Conservation (phyloP, 1,284 basidiomycete species). For the Boletus calvinii region DNA sequence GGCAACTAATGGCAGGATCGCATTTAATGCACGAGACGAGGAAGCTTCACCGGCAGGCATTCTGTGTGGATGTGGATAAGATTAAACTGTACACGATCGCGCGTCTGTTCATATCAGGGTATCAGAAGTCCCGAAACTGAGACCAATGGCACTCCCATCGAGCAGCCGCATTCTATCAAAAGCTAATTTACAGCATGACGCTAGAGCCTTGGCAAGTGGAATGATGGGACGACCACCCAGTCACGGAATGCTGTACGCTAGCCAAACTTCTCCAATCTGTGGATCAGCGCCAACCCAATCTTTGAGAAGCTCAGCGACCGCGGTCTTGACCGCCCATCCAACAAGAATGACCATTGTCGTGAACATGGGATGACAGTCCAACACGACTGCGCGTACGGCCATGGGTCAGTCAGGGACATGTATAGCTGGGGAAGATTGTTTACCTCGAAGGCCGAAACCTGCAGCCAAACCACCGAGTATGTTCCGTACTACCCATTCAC, state of each 20-base stretch:
- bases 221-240: background rate
- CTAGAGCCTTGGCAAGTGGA: background rate
- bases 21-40: conserved; percentile 65
- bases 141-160: conserved; percentile 12
- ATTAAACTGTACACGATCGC: background rate
- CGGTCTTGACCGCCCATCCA: conserved; percentile 77
- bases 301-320: conserved; percentile 57
- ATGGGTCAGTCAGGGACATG: conserved; percentile 25
- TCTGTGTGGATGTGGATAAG: conserved; percentile 11
- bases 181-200: background rate
- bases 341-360: conserved; percentile 75
- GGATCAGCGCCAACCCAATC: conserved; percentile 61
- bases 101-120: conserved; percentile 12
- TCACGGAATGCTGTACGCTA: conserved; percentile 76
- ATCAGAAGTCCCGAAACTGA: conserved; percentile 18
- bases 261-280: conserved; percentile 57
- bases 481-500: conserved; percentile 83
- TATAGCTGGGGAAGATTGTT: background rate
- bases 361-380: conserved; percentile 73
- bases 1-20: conserved; percentile 72
- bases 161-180: background rate
- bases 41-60: conserved; percentile 39
- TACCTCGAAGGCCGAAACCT: conserved; percentile 66
- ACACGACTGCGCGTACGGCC: conserved; percentile 50
- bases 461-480: conserved; percentile 83